Conservation (phyloP, 2,329 filamentous ascomycete species). For the Ceratocystis colombiana region DNA sequence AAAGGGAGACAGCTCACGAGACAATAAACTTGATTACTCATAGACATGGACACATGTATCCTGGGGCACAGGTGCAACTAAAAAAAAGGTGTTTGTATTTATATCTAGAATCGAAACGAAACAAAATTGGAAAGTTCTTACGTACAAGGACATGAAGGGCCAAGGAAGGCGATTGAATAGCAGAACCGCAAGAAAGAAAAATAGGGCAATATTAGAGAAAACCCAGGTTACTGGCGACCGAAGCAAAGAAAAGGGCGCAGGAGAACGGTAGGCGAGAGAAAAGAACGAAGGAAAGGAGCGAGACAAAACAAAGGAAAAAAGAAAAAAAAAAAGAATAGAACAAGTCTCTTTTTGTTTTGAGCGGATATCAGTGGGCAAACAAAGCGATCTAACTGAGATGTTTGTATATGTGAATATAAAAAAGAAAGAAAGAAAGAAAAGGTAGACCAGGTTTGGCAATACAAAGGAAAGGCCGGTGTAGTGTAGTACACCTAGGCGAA, state of each 20-base stretch:
- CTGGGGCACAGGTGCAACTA: neutral
- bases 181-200: constrained; percentile 11
- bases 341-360: constrained; percentile 1
- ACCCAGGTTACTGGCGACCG: too few relatives aligned
- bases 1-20: too few relatives aligned
- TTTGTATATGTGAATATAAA: constrained; percentile 13
- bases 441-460: neutral
- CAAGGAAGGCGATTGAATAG: constrained; percentile 16
- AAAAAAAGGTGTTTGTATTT: neutral
- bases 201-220: neutral
- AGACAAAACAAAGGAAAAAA: constrained; percentile 20
- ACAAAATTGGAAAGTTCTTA: neutral
- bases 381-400: constrained; percentile 1
- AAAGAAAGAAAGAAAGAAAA: constrained; percentile 18
- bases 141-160: constrained; percentile 6
- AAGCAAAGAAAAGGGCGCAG: constrained; percentile 25
- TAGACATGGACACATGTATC: neutral
- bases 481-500: neutral
- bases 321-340: neutral
- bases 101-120: neutral
- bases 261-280: constrained; percentile 25
- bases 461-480: neutral
- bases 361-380: neutral
- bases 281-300: constrained; percentile 24
- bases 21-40: too few relatives aligned